Percentiles rank a stretch among this genome's conserved stretches.
These are phyloP conservation scores for Barnettozyma sucrosica DNA, from an alignment of 805 yeast genomes.

Conservation along the genomic window DNA sequence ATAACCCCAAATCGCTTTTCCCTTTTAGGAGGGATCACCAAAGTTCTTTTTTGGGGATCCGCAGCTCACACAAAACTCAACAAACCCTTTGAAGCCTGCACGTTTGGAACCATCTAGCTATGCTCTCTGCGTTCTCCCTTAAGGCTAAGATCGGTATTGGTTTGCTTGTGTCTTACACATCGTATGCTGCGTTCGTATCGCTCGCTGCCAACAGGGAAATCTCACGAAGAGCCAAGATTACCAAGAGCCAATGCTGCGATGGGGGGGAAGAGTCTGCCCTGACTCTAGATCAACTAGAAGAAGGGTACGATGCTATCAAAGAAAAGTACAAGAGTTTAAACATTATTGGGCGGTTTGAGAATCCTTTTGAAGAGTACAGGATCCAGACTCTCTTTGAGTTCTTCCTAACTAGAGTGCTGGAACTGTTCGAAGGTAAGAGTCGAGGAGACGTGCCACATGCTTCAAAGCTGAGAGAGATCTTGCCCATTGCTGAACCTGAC, in stretches of 20 bases:
- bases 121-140: constrained; percentile 13
- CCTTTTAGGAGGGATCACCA: neutral
- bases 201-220: constrained; percentile 50
- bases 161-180: constrained; percentile 45
- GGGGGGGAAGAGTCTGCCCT: constrained; percentile 1
- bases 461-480: constrained; percentile 42
- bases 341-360: constrained; percentile 77
- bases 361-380: constrained; percentile 87
- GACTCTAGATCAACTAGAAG: constrained; percentile 1
- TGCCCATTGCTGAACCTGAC: constrained; percentile 57
- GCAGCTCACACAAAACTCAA: neutral
- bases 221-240: constrained; percentile 32
- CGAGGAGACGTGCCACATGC: constrained; percentile 52
- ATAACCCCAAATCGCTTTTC: neutral
- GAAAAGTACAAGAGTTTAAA: constrained; percentile 40
- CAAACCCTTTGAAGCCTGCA: neutral
- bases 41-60: neutral
- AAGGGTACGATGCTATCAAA: constrained; percentile 15
- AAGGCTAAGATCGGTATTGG: constrained; percentile 26
- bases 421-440: constrained; percentile 54
- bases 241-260: constrained; percentile 17
- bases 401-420: constrained; percentile 63
- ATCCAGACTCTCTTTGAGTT: constrained; percentile 89
- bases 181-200: constrained; percentile 60
- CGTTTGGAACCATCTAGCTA: neutral